These are phyloP conservation scores for Mimosa bimucronata DNA, from an alignment of 306 rosid species.

Conservation along the genomic window DNA sequence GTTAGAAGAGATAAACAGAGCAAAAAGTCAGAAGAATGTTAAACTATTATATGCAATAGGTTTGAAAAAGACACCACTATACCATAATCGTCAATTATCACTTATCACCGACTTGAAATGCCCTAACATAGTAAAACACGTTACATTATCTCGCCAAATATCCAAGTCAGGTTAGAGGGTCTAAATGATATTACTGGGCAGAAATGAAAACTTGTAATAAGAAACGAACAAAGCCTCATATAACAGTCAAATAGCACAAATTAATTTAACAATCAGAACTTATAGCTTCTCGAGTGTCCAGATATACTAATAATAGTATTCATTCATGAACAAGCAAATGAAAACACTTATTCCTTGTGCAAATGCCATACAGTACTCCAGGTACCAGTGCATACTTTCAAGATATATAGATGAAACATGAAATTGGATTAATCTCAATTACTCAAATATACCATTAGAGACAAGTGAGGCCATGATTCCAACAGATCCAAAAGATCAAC, in stretches of 20 bases:
- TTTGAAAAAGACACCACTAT: background rate
- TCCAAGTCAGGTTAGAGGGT: background rate
- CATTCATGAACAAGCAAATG: conserved; percentile 1
- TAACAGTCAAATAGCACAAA: background rate
- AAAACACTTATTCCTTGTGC: background rate
- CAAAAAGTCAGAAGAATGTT: conserved; percentile 1
- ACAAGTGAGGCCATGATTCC: conserved; percentile 55
- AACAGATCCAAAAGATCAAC: conserved; percentile 61
- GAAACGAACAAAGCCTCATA: background rate
- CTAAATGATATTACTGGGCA: background rate
- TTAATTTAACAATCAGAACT: background rate
- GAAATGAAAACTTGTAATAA: conserved; percentile 2
- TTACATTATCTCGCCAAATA: background rate
- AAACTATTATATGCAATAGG: background rate
- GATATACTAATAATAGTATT: background rate
- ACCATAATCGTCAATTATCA: background rate
- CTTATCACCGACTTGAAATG: background rate
- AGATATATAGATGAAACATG: background rate
- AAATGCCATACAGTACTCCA: background rate
- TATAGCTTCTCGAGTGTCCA: background rate
- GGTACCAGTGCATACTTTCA: background rate
- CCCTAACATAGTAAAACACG: background rate
- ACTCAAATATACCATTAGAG: conserved; percentile 50
- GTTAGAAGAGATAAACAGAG: conserved; percentile 9
- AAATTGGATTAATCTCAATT: background rate